Conservation (phyloP, 768 basidiomycete genomes). For the Serpula lacrymans region DNA sequence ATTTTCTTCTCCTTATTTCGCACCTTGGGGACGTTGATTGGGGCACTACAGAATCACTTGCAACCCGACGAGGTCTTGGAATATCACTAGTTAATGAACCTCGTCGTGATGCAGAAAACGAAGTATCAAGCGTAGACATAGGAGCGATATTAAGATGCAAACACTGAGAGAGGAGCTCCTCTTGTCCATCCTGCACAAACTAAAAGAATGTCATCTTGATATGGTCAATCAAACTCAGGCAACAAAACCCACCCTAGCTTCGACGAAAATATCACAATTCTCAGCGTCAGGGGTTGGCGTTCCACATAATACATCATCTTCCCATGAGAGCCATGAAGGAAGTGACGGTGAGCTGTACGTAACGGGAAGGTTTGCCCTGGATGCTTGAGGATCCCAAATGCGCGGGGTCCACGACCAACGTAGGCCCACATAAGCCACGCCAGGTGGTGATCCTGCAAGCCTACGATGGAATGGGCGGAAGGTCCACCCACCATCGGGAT, state of each 20-base stretch:
- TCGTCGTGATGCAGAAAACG: constrained; percentile 42
- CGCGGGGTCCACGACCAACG: constrained; percentile 90
- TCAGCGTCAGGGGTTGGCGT: constrained; percentile 75
- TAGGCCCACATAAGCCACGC: constrained; percentile 76
- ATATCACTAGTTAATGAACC: constrained; percentile 45
- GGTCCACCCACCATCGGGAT: constrained; percentile 71
- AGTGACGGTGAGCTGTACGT: constrained; percentile 76
- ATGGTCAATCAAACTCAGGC: constrained; percentile 3
- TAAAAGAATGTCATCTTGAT: constrained; percentile 24
- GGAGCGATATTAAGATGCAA: constrained; percentile 76
- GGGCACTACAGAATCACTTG: constrained; percentile 35
- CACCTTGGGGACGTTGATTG: constrained; percentile 30
- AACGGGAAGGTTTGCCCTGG: constrained; percentile 75
- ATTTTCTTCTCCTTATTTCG: too few species aligned
- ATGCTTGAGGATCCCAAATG: constrained; percentile 95
- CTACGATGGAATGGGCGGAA: constrained; percentile 88
- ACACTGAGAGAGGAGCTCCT: constrained; percentile 62
- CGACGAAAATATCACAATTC: constrained; percentile 69
- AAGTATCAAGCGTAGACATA: constrained; percentile 45
- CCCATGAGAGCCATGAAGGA: constrained; percentile 89
- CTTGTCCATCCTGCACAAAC: constrained; percentile 73
- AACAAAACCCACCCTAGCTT: constrained; percentile 60
- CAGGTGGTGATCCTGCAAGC: constrained; percentile 79
- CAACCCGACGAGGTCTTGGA: constrained; percentile 38
- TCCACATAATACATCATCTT: constrained; percentile 77